Conservation (phyloP, 2,329 filamentous ascomycete genomes). For the Scedosporium boydii region DNA sequence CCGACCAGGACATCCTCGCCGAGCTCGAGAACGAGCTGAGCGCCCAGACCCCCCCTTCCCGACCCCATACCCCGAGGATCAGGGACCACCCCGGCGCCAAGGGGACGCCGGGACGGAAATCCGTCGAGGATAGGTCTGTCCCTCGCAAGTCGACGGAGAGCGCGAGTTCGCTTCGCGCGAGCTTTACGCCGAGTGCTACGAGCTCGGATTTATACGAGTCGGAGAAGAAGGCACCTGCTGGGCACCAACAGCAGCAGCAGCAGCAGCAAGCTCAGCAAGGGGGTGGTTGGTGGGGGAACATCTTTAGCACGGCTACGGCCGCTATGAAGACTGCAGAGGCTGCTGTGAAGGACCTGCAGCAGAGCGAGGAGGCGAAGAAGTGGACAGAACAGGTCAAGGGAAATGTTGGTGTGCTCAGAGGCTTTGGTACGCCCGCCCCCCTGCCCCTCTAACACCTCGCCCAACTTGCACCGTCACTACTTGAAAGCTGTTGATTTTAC, state of each 20-base stretch:
- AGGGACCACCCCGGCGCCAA: slow-evolving; percentile 45
- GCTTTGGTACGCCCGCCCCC: slow-evolving; percentile 53
- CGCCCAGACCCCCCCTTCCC: slow-evolving; percentile 59
- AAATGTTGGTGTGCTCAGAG: slow-evolving; percentile 70
- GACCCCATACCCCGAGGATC: slow-evolving; percentile 74
- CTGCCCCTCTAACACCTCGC: not conserved
- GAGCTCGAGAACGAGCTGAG: slow-evolving; percentile 78
- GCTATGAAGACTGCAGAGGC: slow-evolving; percentile 88
- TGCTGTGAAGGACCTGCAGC: slow-evolving; percentile 87
- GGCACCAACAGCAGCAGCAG: slow-evolving; percentile 28
- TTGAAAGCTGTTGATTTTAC: too few species aligned
- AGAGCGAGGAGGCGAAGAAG: slow-evolving; percentile 91
- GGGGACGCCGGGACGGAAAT: slow-evolving; percentile 29
- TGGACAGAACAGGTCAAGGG: slow-evolving; percentile 93
- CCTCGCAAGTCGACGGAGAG: slow-evolving; percentile 70
- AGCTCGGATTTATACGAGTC: slow-evolving; percentile 51
- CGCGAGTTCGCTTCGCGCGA: slow-evolving; percentile 55
- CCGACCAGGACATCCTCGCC: slow-evolving; percentile 65
- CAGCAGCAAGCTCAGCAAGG: slow-evolving; percentile 25
- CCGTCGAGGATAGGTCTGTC: slow-evolving; percentile 54
- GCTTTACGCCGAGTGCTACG: slow-evolving; percentile 59
- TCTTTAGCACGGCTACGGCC: slow-evolving; percentile 75
- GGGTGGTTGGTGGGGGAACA: slow-evolving; percentile 82
- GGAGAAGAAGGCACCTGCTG: slow-evolving; percentile 26
- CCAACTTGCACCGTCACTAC: not conserved